Percentiles rank a stretch among this genome's conserved stretches.
Evolutionary conservation across 257 asterid genomes (phyloP).

Genomic region (Nicotiana tabacum): DNA sequence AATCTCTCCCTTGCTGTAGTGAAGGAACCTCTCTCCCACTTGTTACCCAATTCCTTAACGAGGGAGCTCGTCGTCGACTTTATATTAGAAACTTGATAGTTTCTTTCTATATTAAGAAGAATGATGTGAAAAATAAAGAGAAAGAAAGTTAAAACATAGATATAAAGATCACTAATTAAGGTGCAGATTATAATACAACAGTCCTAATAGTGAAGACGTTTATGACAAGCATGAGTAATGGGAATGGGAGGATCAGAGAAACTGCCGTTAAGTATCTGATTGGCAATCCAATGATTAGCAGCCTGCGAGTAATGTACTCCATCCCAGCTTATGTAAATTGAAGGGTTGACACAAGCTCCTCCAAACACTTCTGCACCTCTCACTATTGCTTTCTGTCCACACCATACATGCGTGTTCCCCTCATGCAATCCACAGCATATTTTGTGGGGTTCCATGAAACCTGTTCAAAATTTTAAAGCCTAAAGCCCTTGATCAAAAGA

Average conservation of each 20-base stretch:
- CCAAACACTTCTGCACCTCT: conserved; percentile 51
- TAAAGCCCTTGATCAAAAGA: too few relatives aligned
- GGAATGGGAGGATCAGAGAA: conserved; percentile 51
- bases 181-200: not conserved
- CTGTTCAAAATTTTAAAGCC: conserved; percentile 25
- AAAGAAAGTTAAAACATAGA: not conserved
- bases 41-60: not conserved
- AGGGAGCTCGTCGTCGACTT: not conserved
- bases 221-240: conserved; percentile 38
- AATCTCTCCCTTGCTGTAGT: not conserved
- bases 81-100: not conserved
- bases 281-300: conserved; percentile 61
- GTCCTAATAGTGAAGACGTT: not conserved
- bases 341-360: conserved; percentile 53
- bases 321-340: conserved; percentile 68
- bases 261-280: conserved; percentile 39
- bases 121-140: not conserved
- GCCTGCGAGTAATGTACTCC: conserved; percentile 74
- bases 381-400: conserved; percentile 50
- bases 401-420: conserved; percentile 41
- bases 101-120: not conserved
- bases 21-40: not conserved
- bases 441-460: conserved; percentile 44
- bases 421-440: conserved; percentile 70
- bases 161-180: not conserved